phyloP scores from a whole-genome alignment of 2,329 filamentous ascomycete genomes.

The Nemania sp. region DNA sequence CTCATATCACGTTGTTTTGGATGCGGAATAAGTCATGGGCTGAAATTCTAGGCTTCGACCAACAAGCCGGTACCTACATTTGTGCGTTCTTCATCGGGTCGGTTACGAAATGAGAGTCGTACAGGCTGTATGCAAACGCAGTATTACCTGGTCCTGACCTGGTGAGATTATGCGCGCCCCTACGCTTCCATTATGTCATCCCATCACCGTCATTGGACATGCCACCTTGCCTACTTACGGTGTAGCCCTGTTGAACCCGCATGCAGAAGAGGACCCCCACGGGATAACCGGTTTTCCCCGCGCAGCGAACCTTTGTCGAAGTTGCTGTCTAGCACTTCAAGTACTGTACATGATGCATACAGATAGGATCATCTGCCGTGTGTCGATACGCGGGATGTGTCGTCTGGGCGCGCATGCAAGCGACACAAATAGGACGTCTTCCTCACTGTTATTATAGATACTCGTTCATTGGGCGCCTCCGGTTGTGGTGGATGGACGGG shows the following conservation, averaged over 20 bases:
- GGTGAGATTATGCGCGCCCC: neutral
- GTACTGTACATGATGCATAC: constrained; percentile 4
- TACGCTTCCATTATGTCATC: constrained; percentile 34
- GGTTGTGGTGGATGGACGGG: constrained; percentile 16
- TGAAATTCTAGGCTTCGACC: too few relatives aligned
- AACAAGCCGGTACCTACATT: neutral
- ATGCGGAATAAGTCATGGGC: too few relatives aligned
- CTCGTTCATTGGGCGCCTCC: constrained; percentile 9
- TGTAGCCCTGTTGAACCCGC: constrained; percentile 29
- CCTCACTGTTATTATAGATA: constrained; percentile 12
- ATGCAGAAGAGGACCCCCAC: constrained; percentile 33
- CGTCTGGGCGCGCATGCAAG: constrained; percentile 25
- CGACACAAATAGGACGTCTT: constrained; percentile 2
- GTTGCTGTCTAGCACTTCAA: neutral
- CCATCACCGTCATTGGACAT: constrained; percentile 27
- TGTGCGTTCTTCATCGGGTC: neutral
- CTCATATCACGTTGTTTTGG: too few relatives aligned
- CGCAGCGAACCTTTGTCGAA: neutral
- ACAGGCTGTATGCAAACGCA: neutral
- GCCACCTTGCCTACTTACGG: constrained; percentile 26
- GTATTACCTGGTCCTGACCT: neutral
- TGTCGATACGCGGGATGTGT: constrained; percentile 23
- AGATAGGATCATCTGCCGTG: constrained; percentile 28
- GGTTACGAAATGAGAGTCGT: constrained; percentile 19
- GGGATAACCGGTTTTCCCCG: constrained; percentile 37